Base-by-base conservation (phyloP, 2,329 filamentous ascomycete genomes). In the Penicillium sp. region DNA sequence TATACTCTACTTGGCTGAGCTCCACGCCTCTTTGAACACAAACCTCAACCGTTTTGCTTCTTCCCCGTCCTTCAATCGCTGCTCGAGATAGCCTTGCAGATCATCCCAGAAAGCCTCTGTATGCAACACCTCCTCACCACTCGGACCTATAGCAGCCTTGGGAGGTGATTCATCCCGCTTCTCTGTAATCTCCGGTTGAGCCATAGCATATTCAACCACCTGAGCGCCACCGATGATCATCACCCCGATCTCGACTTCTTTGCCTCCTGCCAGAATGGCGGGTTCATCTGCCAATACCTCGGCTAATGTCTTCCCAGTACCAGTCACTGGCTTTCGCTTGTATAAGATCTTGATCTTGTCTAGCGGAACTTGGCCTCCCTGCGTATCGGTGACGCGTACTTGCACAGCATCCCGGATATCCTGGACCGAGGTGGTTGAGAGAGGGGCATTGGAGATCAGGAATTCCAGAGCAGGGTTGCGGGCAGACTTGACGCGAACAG, bases 41-140 rank as follows among this genome's bases (percentile, higher is more conserved):
- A 73, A 78, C 36, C 83, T 82, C 67, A 93, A 73, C 66, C 86
- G 83, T 64, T 84, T 84, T 0, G 89, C 90, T 69, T 84, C 81
- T 2, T 71, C 73, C 51, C 82, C 86, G 71, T 96, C 89, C 75
- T 89, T 86, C 67, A 96, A 77, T 72, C 91, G 84, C 78, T 93
- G 89, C 69, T 86, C 78, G 73, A 99, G 72, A 75, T 93, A 97
- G 0, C 84, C 89, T 70, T 86, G 86, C 62, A 99, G 75, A 78
- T 97, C 94, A 9, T 77, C 77, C 94, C 94, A 99, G 71, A 99
- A 99, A 55, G 83, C 86, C 7, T 88, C 84, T 13, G 85, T 88
- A 69, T 84, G 78, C 62, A 96, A 71, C 21, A 89, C 82, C 29
- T 84, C 83, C 53, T 76, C 77, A 35, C 83, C 83, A 64, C 83